Evolutionary conservation across 2,329 filamentous ascomycete species (phyloP), one percentile per base, ranked within the genome.

Genomic region (Paracamarosporium sp.): DNA sequence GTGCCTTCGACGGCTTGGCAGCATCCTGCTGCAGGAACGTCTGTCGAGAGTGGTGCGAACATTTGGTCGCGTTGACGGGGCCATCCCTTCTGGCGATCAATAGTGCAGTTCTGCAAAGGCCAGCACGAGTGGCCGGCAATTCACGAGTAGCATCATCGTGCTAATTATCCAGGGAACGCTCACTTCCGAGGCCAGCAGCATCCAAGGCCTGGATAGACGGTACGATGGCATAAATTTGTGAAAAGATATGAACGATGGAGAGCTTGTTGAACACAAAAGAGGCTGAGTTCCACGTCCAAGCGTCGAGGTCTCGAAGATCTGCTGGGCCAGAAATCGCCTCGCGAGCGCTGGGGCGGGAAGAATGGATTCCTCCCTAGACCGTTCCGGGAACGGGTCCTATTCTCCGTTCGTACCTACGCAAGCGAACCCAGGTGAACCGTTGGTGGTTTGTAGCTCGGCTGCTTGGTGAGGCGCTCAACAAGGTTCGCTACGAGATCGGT

Each of bases 141-240:
- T 57, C 44, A 40, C 50, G 44, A 27, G 50, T 30, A 50, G 44
- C 54, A 47, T 36, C 30, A 43, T 55, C 30, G 43, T 40, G 50
- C 57, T 56, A 64, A 65, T 61, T 63, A 60, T 60, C 65, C 57
- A 63, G 65, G 63, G 61, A 66, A 66, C 64, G 13, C 22, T 24
- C 5, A 35, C 24, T 59, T 60, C 66, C 66, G 66, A 64, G 43
- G 36, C 51, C 40, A 52, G 53, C 51, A 50, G 52, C 55, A 44
- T 56, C 57, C 50, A 50, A 53, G 61, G 56, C 53, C 48, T 44
- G 57, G 59, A 36, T 58, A 25, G 56, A 59, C 45, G 27, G 36
- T 36, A 55, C 27, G 48, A 66, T 60, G 58, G 66, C 64, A 68
- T 68, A 64, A 67, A 33, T 63, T 59, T 67, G 59, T 62, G 66